A percentile compares a stretch with the other conserved stretches of the same genome.
Evolutionary conservation across 768 basidiomycete genomes (phyloP).

Genomic region (Macrolepiota dolichaula): DNA sequence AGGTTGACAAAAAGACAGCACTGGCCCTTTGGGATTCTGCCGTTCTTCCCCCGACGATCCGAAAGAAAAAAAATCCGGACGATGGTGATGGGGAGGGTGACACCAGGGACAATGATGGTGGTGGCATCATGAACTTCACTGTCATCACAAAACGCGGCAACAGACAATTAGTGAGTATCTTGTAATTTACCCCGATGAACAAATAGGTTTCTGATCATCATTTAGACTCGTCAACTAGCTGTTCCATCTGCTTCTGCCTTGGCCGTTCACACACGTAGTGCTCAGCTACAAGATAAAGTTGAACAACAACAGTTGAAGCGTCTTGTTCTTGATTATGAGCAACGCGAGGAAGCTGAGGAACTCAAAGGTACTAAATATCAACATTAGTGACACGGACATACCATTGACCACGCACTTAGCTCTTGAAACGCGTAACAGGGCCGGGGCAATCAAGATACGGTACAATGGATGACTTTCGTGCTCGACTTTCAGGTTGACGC

Average conservation of each 20-base stretch:
- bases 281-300: constrained; percentile 91
- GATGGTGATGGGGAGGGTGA: constrained; percentile 46
- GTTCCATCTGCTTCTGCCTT: constrained; percentile 86
- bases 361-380: constrained; percentile 53
- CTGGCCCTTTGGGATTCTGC: constrained; percentile 88
- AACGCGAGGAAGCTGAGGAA: constrained; percentile 84
- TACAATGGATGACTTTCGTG: constrained; percentile 53
- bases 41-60: constrained; percentile 60
- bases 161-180: constrained; percentile 72
- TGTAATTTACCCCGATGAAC: background rate
- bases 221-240: constrained; percentile 79
- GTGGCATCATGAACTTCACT: constrained; percentile 81
- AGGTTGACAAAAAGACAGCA: constrained; percentile 86
- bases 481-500: background rate
- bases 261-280: constrained; percentile 86
- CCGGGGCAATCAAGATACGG: constrained; percentile 72
- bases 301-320: constrained; percentile 97
- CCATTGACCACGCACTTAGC: constrained; percentile 33
- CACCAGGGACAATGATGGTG: constrained; percentile 28
- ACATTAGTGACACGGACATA: background rate
- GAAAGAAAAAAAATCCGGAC: constrained; percentile 66
- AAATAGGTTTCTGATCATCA: background rate
- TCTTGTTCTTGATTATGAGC: constrained; percentile 90
- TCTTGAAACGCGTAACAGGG: constrained; percentile 65
- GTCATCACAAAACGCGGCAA: constrained; percentile 91